These are phyloP conservation scores for Berberis vulgaris DNA, from an alignment of 164 flowering plant species.

Conservation along the genomic window DNA sequence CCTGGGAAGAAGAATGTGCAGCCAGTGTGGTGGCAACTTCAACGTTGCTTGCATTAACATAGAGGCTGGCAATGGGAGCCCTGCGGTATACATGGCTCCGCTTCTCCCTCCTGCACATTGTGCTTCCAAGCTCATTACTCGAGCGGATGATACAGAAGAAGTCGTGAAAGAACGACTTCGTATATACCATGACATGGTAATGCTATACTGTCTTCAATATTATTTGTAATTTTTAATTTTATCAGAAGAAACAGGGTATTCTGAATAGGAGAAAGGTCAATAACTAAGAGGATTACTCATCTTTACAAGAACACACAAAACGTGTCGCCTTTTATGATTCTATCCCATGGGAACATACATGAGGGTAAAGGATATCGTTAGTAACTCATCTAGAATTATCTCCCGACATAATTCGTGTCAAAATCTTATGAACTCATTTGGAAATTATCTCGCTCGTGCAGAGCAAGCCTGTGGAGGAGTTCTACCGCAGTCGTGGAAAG, in stretches of 20 bases:
- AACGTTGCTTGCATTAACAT: slow-evolving; percentile 73
- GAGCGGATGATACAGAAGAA: slow-evolving; percentile 81
- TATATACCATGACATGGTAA: slow-evolving; percentile 73
- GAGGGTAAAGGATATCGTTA: too few species aligned
- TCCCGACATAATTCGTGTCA: too few species aligned
- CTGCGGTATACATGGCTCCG: slow-evolving; percentile 77
- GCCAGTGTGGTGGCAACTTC: slow-evolving; percentile 75
- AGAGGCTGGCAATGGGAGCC: slow-evolving; percentile 68
- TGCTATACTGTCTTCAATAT: not conserved
- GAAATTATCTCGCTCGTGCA: slow-evolving; percentile 25
- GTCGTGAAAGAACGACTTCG: slow-evolving; percentile 78
- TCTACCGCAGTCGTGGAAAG: slow-evolving; percentile 66
- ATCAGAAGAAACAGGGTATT: too few species aligned
- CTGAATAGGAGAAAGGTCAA: too few species aligned
- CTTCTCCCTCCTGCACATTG: slow-evolving; percentile 82
- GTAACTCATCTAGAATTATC: too few species aligned
- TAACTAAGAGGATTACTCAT: too few species aligned
- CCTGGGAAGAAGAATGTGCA: slow-evolving; percentile 89
- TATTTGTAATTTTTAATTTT: not conserved
- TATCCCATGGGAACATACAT: too few species aligned
- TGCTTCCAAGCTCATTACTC: slow-evolving; percentile 75
- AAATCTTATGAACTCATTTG: not conserved
- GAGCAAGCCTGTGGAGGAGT: slow-evolving; percentile 85
- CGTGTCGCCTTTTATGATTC: too few species aligned
- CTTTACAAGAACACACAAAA: too few species aligned